Base-by-base conservation (phyloP, 192 early-diverging fungal species). In the Physocladia obscura region DNA sequence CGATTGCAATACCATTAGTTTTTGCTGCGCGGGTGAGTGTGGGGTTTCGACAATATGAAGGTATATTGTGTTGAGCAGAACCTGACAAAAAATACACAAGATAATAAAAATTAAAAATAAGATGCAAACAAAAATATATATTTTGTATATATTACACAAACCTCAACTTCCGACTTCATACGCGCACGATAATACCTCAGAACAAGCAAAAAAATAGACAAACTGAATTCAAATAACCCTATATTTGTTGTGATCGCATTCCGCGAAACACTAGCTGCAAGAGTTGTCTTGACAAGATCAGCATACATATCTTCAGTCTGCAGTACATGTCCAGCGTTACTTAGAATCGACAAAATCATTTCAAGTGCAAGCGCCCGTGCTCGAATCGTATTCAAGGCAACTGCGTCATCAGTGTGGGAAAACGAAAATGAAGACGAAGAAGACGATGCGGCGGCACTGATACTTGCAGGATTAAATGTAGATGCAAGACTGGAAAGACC, bases 11-110 rank as follows among this genome's bases (percentile, higher is more conserved):
- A 88, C 79, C 47, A 80, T 75, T 2, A 69, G 47, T 57, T 86
- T 86, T 58, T 88, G 87, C 65, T 79, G 77, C 54, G 77, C 78
- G 5, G 83, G 82, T 22, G 80, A 75, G 51, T 84, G 85, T 8
- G 80, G 79, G 82, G 87, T 88, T 64, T 88, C 87, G 34, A 88
- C 62, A 56, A 88, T 85, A 61, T 86, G 83, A 29, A 88, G 52
- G 58, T 82, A 88, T 0, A 88, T 76, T 15, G 77, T 81, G 50
- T 77, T 77, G 24, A 87, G 75, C n/a, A 87, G 64, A n/a, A 73
- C 71, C 71, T 73, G 48, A 27, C 11, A 36, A 60, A 3, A 1
- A 5, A 17, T 1, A 17, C 47, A n/a, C n/a, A n/a, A n/a, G n/a
- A n/a, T n/a, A n/a, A n/a, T n/a, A n/a, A n/a, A n/a, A 19, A 60